A percentile compares a stretch with the other conserved stretches of the same genome.
phyloP scores from a whole-genome alignment of 768 basidiomycete species.

The Tricholoma sp. region DNA sequence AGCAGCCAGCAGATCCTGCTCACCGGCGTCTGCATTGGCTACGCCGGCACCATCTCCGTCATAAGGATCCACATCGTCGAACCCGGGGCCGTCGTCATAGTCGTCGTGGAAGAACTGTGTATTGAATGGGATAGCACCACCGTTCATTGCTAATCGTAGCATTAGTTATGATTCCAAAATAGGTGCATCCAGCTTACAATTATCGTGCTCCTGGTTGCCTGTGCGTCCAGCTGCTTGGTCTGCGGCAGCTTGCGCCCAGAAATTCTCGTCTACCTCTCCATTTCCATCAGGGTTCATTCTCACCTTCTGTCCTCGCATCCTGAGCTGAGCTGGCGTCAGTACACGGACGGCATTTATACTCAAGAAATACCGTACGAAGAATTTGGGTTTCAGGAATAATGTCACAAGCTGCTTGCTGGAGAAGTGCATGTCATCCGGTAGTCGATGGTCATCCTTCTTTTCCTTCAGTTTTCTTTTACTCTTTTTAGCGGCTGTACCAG shows the following conservation, averaged over 20 bases:
- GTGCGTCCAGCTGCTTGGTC: conserved; percentile 62
- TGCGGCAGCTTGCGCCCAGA: conserved; percentile 95
- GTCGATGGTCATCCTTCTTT: conserved; percentile 66
- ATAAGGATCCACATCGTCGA: conserved; percentile 50
- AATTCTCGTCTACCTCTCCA: conserved; percentile 92
- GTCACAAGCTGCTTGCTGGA: conserved; percentile 85
- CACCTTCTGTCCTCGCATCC: conserved; percentile 76
- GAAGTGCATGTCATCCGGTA: conserved; percentile 99
- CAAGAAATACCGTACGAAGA: conserved; percentile 56
- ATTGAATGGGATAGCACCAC: conserved; percentile 73
- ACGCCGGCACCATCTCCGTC: conserved; percentile 40
- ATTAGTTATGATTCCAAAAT: not conserved
- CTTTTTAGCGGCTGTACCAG: conserved; percentile 37
- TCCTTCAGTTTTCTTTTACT: conserved; percentile 47
- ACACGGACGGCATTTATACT: not conserved
- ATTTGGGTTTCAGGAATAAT: conserved; percentile 94
- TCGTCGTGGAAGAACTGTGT: conserved; percentile 98
- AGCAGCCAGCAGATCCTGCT: conserved; percentile 83
- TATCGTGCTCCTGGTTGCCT: conserved; percentile 50
- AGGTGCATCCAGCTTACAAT: conserved; percentile 40
- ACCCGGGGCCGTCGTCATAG: conserved; percentile 72
- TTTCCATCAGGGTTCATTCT: conserved; percentile 57
- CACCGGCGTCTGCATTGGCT: conserved; percentile 55
- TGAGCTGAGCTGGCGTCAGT: conserved; percentile 48
- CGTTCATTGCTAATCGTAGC: conserved; percentile 22